phyloP scores from a whole-genome alignment of 345 rosid species.

The Capsella bursapastoris region DNA sequence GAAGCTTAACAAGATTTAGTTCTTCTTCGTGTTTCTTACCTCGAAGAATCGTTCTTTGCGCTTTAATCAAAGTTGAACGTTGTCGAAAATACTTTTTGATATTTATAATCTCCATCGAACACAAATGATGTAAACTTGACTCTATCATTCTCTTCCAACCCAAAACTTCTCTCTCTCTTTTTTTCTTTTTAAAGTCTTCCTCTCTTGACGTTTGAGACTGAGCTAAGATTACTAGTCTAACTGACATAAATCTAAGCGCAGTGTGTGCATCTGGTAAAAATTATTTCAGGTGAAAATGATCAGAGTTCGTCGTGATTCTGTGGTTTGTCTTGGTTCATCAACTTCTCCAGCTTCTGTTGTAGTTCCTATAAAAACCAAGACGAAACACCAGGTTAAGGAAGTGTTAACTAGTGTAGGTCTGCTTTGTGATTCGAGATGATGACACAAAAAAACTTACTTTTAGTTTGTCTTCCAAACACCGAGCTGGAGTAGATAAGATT shows the following conservation, averaged over 20 bases:
- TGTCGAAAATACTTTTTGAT: conserved; percentile 15
- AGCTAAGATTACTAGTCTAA: conserved; percentile 33
- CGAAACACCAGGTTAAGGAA: neutral
- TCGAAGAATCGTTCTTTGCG: conserved; percentile 7
- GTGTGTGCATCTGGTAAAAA: conserved; percentile 17
- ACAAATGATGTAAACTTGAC: conserved; percentile 20
- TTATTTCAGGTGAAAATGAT: conserved; percentile 33
- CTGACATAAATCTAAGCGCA: conserved; percentile 24
- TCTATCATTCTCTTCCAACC: conserved; percentile 37
- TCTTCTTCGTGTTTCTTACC: conserved; percentile 5
- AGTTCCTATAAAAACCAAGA: conserved; percentile 58
- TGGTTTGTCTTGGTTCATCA: conserved; percentile 70
- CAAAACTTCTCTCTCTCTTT: conserved; percentile 27
- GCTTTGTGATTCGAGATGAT: conserved; percentile 25
- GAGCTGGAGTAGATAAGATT: conserved; percentile 69
- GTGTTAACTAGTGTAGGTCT: neutral
- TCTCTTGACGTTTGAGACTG: conserved; percentile 26
- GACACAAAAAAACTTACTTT: conserved; percentile 52
- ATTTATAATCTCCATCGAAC: conserved; percentile 17
- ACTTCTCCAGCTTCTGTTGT: conserved; percentile 64
- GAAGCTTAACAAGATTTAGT: neutral
- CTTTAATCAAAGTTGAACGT: conserved; percentile 29
- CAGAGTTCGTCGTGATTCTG: conserved; percentile 78
- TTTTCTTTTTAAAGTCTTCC: neutral
- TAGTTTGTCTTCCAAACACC: conserved; percentile 75